Base-by-base conservation (phyloP, 2,329 filamentous ascomycete genomes). In the Lachnellula subtilissima region DNA sequence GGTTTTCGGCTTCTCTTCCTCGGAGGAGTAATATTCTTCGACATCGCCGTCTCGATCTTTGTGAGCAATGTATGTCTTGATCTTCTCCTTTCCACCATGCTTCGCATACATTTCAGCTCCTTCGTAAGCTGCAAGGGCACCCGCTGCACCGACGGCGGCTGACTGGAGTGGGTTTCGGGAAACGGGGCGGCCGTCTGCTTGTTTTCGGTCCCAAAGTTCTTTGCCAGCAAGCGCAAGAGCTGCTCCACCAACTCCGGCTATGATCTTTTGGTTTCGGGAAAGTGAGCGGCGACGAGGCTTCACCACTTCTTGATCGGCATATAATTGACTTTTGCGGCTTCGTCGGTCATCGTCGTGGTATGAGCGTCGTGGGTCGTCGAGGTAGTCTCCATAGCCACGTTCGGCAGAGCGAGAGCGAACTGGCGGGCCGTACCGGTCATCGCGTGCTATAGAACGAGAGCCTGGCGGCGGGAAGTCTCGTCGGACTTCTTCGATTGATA, bases 401-500 rank as follows among this genome's bases (percentile, higher is more conserved):
- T 86, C 85, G 54, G 80, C 81, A 6, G 87, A 89, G 65, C 85
- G 81, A 64, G 86, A 77, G 56, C 86, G 82, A 63, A 79, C 67
- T 82, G 81, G 54, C 72, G 67, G 54, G 59, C 64, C 67, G 62
- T 69, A 71, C 58, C 67, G 65, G 57, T 69, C 64, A 49, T 65
- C 63, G 59, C 66, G 62, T 55, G 58, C 60, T 55, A 65, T 56
- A 42, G 61, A 57, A 35, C 65, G 59, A 52, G 59, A 57, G 9
- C 56, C 60, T 14, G 67, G 84, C 6, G 90, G 89, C 35, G 89
- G 89, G 67, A 95, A 96, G 64, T 95, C 89, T 63, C 91, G 85
- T 61, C 84, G 84, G 58, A 95, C 84, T 73, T 95, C 89, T 74
- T 96, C 92, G 68, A 95, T 74, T 2, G 86, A 86, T 25, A 87